Conservation (phyloP, 768 basidiomycete species). For the Boletus sp. region DNA sequence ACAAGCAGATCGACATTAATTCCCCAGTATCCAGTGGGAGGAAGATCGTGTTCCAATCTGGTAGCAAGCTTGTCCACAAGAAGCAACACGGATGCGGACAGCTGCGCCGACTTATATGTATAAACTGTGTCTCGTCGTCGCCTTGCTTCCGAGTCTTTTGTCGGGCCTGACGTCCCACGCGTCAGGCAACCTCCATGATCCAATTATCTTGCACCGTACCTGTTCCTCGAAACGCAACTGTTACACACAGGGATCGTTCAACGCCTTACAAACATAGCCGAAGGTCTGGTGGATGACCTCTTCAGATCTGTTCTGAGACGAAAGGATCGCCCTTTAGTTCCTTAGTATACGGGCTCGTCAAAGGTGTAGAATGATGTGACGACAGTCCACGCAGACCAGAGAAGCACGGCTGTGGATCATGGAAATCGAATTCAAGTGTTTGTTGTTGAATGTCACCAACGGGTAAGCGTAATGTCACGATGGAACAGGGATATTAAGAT, state of each 20-base stretch:
- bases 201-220: conserved; percentile 34
- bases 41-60: conserved; percentile 94
- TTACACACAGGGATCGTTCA: conserved; percentile 99
- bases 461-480: too few species aligned
- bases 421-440: too few species aligned
- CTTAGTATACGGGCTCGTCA: too few species aligned
- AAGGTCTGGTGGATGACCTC: too few species aligned
- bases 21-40: conserved; percentile 98
- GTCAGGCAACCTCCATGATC: not conserved
- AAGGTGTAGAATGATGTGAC: too few species aligned
- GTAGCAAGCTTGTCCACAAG: not conserved
- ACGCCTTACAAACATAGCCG: too few species aligned
- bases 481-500: too few species aligned
- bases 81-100: not conserved
- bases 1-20: conserved; percentile 93
- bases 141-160: conserved; percentile 98
- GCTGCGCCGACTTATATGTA: conserved; percentile 69
- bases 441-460: too few species aligned
- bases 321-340: too few species aligned
- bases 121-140: conserved; percentile 96
- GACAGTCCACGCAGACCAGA: too few species aligned
- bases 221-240: conserved; percentile 94
- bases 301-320: too few species aligned
- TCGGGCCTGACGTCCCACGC: conserved; percentile 45
- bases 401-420: too few species aligned